phyloP scores from a whole-genome alignment of 2,329 filamentous ascomycete species.

The Arthrobotrys iridis region DNA sequence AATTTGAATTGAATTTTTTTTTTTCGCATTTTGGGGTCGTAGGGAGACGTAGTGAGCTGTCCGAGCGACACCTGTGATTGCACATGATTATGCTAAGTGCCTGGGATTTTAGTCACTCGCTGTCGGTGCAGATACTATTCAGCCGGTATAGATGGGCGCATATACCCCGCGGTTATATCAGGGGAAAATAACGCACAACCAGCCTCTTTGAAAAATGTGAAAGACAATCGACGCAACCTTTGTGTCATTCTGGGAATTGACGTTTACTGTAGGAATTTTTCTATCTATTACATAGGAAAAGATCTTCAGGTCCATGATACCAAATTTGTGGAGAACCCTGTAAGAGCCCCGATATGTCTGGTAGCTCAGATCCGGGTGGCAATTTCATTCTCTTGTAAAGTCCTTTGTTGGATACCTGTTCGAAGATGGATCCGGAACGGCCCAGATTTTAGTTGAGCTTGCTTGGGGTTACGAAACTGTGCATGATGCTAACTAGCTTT shows the following conservation, averaged over 20 bases:
- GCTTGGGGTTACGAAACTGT: constrained; percentile 19
- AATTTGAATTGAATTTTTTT: too few relatives aligned
- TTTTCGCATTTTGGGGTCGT: neutral
- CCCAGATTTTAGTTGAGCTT: constrained; percentile 14
- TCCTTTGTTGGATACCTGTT: constrained; percentile 29
- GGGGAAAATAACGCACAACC: constrained; percentile 39
- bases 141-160: constrained; percentile 24
- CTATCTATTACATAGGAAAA: too few relatives aligned
- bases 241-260: neutral
- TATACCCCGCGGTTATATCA: constrained; percentile 3
- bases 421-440: constrained; percentile 11
- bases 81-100: neutral
- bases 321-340: constrained; percentile 31
- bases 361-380: constrained; percentile 29
- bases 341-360: constrained; percentile 4
- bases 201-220: neutral
- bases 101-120: neutral
- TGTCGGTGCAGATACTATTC: constrained; percentile 13
- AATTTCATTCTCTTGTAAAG: neutral
- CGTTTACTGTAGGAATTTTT: neutral
- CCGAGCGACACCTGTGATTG: constrained; percentile 29
- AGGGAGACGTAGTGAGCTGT: constrained; percentile 1
- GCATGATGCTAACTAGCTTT: constrained; percentile 43
- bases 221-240: neutral
- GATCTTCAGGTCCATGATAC: neutral